Evolutionary conservation across 2,329 filamentous ascomycete genomes (phyloP), one percentile per base, ranked within the genome.

Genomic region (Pleoardoris graminearum): DNA sequence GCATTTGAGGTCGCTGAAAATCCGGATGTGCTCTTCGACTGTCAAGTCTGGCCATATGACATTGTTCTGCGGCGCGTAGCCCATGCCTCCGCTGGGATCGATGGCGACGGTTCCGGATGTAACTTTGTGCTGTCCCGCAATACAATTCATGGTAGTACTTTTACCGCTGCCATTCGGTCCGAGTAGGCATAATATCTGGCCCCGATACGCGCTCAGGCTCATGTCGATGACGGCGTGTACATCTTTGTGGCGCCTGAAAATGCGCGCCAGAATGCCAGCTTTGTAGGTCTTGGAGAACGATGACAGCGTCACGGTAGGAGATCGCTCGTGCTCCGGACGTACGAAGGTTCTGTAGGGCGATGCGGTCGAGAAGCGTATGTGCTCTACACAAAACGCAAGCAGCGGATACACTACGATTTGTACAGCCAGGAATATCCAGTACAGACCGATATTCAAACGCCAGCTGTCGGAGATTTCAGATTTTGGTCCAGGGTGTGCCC

Each of bases 261-360:
- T 36, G 21, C 55, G 43, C 7, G 50, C 45, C 11, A 66, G 52
- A n/a, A 61, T 32, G 2, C 57, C 50, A 14, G 61, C 51, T 10
- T 47, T 53, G 29, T 63, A 66, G 5, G 59, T 66, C 35, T 66
- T 66, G 21, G 53, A 53, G 30, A 67, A 62, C 2, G 42, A 52
- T 1, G 54, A 53, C 2, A 67, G 41, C 4, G 45, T 57, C 21
- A 66, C 63, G 7, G 90, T 86, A 27, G 64, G 55, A 32, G 52
- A 55, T 3, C 42, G 44, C 23, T 43, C 7, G 19, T 37, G 48
- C 2, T 7, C 30, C 8, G 59, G 55, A 17, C 25, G 29, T 17
- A 37, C 49, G 30, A 78, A 67, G 39, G 66, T 83, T 19, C 63
- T 54, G 16, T 61, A 45, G n/a, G 53, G 29, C 19, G 65, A 66